Percentiles rank a stretch among this genome's conserved stretches.
Conservation (phyloP, 2,329 filamentous ascomycete species). For the Geoglossum cookeanum region DNA sequence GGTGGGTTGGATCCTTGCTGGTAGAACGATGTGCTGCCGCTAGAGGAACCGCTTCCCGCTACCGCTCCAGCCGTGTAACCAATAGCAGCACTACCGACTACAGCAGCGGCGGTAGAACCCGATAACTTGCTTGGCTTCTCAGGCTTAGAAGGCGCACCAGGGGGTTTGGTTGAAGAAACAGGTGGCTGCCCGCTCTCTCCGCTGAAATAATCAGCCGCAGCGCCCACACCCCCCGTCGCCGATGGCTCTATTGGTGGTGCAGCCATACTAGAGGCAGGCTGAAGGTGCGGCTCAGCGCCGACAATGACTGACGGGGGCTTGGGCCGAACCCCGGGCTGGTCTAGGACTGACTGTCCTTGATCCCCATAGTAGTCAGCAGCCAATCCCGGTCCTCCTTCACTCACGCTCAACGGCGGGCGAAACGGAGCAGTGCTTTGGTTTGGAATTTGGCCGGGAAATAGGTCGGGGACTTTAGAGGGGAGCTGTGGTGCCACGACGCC, state of each 20-base stretch:
- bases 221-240: constrained; percentile 25
- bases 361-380: constrained; percentile 45
- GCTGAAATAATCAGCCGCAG: constrained; percentile 38
- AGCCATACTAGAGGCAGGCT: constrained; percentile 29
- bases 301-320: constrained; percentile 32
- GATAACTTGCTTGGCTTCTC: constrained; percentile 8
- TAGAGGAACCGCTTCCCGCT: not conserved
- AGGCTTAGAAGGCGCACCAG: constrained; percentile 11
- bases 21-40: not conserved
- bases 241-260: constrained; percentile 41
- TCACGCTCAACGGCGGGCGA: constrained; percentile 20
- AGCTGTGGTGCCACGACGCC: constrained; percentile 14
- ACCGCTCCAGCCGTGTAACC: not conserved
- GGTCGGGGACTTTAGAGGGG: constrained; percentile 32
- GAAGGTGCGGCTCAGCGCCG: constrained; percentile 35
- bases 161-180: constrained; percentile 11
- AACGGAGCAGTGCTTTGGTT: constrained; percentile 25
- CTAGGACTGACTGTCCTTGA: constrained; percentile 37
- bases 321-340: constrained; percentile 40
- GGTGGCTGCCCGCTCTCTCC: constrained; percentile 11
- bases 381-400: constrained; percentile 26
- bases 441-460: constrained; percentile 40
- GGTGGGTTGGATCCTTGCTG: not conserved
- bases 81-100: not conserved
- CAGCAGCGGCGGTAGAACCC: constrained; percentile 16